These are phyloP conservation scores for Durotheca rogersii DNA, from an alignment of 495 filamentous ascomycete species.

Conservation along the genomic window DNA sequence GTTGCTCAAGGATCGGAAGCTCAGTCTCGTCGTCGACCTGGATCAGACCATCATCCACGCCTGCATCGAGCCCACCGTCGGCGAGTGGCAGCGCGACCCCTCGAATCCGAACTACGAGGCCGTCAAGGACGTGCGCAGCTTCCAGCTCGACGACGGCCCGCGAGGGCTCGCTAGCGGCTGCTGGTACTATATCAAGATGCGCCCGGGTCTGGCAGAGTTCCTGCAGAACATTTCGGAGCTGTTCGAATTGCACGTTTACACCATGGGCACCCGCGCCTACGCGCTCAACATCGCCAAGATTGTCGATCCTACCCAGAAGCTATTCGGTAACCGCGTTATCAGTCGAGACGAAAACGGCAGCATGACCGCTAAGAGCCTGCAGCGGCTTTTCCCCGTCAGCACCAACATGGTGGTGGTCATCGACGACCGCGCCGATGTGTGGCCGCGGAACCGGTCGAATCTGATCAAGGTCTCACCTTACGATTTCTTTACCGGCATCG, in stretches of 20 bases:
- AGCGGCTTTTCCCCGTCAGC: slow-evolving; percentile 91
- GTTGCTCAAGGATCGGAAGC: slow-evolving; percentile 72
- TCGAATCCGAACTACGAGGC: slow-evolving; percentile 88
- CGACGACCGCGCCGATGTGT: slow-evolving; percentile 97
- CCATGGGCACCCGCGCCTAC: slow-evolving; percentile 96
- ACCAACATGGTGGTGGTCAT: slow-evolving; percentile 99
- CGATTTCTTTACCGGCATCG: slow-evolving; percentile 97
- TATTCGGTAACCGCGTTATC: slow-evolving; percentile 92
- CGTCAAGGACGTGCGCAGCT: slow-evolving; percentile 80
- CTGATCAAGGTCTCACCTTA: slow-evolving; percentile 93
- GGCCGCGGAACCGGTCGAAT: slow-evolving; percentile 88
- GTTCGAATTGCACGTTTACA: slow-evolving; percentile 97
- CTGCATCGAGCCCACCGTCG: slow-evolving; percentile 93
- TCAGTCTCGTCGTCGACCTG: slow-evolving; percentile 93
- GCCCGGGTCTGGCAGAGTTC: slow-evolving; percentile 86
- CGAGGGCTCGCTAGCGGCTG: slow-evolving; percentile 62
- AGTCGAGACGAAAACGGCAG: slow-evolving; percentile 96
- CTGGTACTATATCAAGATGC: slow-evolving; percentile 98
- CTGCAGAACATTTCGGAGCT: slow-evolving; percentile 73
- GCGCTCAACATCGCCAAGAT: slow-evolving; percentile 88
- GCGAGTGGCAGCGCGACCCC: slow-evolving; percentile 88
- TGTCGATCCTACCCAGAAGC: slow-evolving; percentile 83
- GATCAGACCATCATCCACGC: slow-evolving; percentile 99
- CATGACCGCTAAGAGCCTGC: slow-evolving; percentile 82
- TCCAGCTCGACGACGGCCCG: slow-evolving; percentile 87